These are phyloP conservation scores for Echites panduratus DNA, from an alignment of 257 asterid species.

Conservation along the genomic window DNA sequence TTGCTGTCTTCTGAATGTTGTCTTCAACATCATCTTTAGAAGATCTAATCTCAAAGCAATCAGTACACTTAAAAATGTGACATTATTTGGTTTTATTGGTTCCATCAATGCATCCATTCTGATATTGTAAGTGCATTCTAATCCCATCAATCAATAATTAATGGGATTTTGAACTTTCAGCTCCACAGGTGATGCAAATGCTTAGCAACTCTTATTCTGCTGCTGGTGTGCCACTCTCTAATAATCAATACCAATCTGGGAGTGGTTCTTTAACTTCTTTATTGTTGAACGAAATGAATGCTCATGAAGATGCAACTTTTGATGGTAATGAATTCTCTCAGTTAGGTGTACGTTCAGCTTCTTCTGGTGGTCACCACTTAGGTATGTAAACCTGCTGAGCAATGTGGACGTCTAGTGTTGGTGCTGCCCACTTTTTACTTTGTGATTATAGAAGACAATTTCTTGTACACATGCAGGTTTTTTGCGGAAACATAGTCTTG, in stretches of 20 bases:
- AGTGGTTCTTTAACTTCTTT: constrained; percentile 50
- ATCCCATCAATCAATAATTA: too few relatives aligned
- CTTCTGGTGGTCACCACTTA: constrained; percentile 80
- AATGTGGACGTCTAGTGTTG: not conserved
- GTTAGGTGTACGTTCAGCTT: constrained; percentile 65
- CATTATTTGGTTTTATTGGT: not conserved
- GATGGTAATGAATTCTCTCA: constrained; percentile 91
- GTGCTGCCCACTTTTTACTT: constrained; percentile 8
- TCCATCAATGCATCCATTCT: not conserved
- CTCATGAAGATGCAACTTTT: constrained; percentile 56
- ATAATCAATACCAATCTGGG: constrained; percentile 75
- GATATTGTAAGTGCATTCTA: not conserved
- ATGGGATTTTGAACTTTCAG: constrained; percentile 42
- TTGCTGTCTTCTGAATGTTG: not conserved
- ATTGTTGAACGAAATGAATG: constrained; percentile 60
- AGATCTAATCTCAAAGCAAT: not conserved
- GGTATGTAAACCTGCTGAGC: constrained; percentile 32
- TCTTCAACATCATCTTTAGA: not conserved
- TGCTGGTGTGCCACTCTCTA: constrained; percentile 72
- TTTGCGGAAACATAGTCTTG: constrained; percentile 67
- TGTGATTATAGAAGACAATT: constrained; percentile 5
- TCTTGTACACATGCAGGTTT: constrained; percentile 45
- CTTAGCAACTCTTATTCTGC: constrained; percentile 63
- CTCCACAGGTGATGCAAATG: constrained; percentile 86
- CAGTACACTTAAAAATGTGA: not conserved